A percentile compares a stretch with the other conserved stretches of the same genome.
These are phyloP conservation scores for Talaromyces sp. DNA, from an alignment of 2,329 filamentous ascomycete genomes.

Conservation along the genomic window DNA sequence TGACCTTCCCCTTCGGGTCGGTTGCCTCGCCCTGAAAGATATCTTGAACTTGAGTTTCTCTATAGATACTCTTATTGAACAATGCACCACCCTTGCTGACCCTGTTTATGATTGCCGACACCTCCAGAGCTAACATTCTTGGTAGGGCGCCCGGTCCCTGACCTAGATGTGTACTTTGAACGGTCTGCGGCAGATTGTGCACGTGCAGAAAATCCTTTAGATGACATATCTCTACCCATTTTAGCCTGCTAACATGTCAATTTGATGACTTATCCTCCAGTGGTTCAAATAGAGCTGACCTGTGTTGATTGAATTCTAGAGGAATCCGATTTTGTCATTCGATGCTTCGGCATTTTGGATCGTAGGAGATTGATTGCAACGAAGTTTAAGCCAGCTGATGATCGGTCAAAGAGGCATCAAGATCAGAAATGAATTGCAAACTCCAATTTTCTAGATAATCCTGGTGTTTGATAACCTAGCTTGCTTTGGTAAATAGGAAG, in stretches of 20 bases:
- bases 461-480: not conserved
- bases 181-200: not conserved
- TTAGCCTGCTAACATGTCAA: not conserved
- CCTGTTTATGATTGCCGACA: not conserved
- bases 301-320: not conserved
- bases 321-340: not conserved
- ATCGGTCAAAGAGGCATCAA: not conserved
- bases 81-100: not conserved
- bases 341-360: not conserved
- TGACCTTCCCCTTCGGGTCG: too few relatives aligned
- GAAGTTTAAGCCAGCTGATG: not conserved
- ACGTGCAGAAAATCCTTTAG: not conserved
- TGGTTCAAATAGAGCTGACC: not conserved
- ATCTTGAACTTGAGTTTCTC: not conserved
- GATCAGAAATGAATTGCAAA: not conserved
- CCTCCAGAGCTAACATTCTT: not conserved
- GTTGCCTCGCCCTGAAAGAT: too few relatives aligned
- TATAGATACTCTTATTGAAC: not conserved
- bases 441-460: not conserved
- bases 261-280: not conserved
- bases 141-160: not conserved
- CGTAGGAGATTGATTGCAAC: not conserved
- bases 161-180: not conserved
- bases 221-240: not conserved
- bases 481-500: not conserved